Evolutionary conservation across 768 basidiomycete species (phyloP), one percentile per base, ranked within the genome.

Genomic region (Pisolithus orientalis): DNA sequence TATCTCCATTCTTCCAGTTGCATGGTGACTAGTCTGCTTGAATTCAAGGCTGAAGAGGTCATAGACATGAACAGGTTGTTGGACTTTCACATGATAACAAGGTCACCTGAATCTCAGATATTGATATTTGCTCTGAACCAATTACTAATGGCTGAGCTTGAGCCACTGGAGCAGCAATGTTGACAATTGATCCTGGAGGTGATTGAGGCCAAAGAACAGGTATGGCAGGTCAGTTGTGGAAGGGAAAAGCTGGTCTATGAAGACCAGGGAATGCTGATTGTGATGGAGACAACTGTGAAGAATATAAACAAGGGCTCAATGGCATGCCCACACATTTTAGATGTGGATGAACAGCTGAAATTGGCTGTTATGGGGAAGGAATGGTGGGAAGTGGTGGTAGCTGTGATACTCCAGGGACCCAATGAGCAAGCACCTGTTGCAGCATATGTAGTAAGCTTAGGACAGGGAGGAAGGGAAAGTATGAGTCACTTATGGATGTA

Each of bases 261-360:
- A 68, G 63, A 7, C 81, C 76, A 6, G 85, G 85, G 1, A 84
- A 84, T 34, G 62, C 74, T 9, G 85, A 78, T 16, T 84, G 78
- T 32, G 75, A 75, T 43, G 70, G 70, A 32, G 70, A 67, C 0
- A 74, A 69, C 49, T 80, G 80, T 9, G 84, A 80, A 9, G 85
- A 83, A n/a, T 75, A 78, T 6, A 82, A 76, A 10, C 84, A 74
- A 13, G 77, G 72, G 16, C 80, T 75, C 21, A 63, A 63, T 11
- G 72, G 64, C 0, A 67, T 50, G 1, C 70, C 65, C 9, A 69
- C 66, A 21, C 83, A 80, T 60, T 90, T 88, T n/a, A 92, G 72
- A 65, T 92, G 80, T 6, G 80, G 75, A 0, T 89, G 90, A 21
- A 91, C 68, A 1, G 90, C 88, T 17, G 87, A 84, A 1, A 74